Base-by-base conservation (phyloP, 75 land plant genomes). In the Selaginella moellendorffii region DNA sequence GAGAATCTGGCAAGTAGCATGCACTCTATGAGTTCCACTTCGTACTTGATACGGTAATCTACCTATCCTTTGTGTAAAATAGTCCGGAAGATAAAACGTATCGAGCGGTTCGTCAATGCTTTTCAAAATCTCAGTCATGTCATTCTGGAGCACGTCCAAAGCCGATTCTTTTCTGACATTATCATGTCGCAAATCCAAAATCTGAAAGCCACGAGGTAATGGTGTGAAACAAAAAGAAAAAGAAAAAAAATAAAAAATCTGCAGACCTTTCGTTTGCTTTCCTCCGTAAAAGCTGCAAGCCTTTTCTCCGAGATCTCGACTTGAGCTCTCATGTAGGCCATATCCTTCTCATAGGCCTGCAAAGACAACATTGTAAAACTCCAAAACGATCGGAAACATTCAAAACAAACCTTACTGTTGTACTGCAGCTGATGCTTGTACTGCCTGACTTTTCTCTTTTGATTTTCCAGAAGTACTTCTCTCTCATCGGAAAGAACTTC, bases 51-150 rank as follows among this genome's bases (percentile, higher is more conserved):
- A 36, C 14, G 5, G 46, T 17, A 46, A 42, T 19, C 51, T 27
- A 52, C 51, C 67, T 36, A 52, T 36, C 5, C 67, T 52, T 65
- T 52, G 29, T 46, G 53, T 2, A 46, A 20, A 23, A 17, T 51
- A 46, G 1, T 51, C 25, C 24, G 27, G 25, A 23, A 65, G 51
- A 52, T 65, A 36, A 65, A 65, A 65, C 53, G 24, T 42, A 51
- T 65, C 67, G 51, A 65, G 67, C 20, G 67, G 67, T 2, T 65
- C 67, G 31, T 65, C 67, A 10, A 65, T 52, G 28, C 67, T 36
- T 65, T 65, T 65, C 28, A 36, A 1, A 52, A 65, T 65, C 24
- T 36, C 24, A 20, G 2, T 12, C 28, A 65, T 22, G 14, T 65
- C 53, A 65, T 65, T 19, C 51, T 65, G 53, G 26, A 65, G 21